phyloP scores from a whole-genome alignment of 179 eudicot genomes.

The Camellia oleifera region DNA sequence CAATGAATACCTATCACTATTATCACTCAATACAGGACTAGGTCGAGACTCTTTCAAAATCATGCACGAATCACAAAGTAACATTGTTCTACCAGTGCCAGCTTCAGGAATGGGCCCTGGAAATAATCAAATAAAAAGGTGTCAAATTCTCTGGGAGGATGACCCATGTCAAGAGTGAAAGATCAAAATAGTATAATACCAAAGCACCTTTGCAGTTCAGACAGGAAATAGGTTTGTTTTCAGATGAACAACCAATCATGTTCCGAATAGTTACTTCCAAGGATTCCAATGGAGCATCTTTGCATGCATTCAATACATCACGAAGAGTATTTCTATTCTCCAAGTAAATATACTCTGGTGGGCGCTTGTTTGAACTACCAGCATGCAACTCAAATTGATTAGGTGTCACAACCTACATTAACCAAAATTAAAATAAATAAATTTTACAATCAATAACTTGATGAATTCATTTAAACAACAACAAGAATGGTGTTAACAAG shows the following conservation, averaged over 20 bases:
- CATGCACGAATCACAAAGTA: slow-evolving; percentile 49
- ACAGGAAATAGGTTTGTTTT: slow-evolving; percentile 34
- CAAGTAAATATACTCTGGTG: slow-evolving; percentile 71
- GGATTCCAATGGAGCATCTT: slow-evolving; percentile 29
- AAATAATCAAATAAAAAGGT: slow-evolving; percentile 5
- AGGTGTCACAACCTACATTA: slow-evolving; percentile 63
- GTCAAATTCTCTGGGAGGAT: not conserved
- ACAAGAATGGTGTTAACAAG: not conserved
- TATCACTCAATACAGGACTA: slow-evolving; percentile 27
- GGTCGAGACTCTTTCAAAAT: slow-evolving; percentile 26
- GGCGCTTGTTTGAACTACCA: slow-evolving; percentile 71
- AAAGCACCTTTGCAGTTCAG: slow-evolving; percentile 57
- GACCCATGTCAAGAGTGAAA: not conserved
- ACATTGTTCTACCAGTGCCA: slow-evolving; percentile 28
- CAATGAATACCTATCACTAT: slow-evolving; percentile 43
- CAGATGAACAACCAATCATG: slow-evolving; percentile 34
- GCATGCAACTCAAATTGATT: slow-evolving; percentile 80
- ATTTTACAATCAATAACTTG: not conserved
- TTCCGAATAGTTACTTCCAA: slow-evolving; percentile 39
- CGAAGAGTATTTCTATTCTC: slow-evolving; percentile 71
- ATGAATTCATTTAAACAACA: slow-evolving; percentile 1
- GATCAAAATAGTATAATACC: slow-evolving; percentile 11
- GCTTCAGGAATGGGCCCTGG: slow-evolving; percentile 50
- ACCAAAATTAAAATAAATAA: not conserved
- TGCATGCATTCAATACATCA: slow-evolving; percentile 69